Evolutionary conservation across 78 protist species (phyloP).

Genomic region (Bigelowiella natans): DNA sequence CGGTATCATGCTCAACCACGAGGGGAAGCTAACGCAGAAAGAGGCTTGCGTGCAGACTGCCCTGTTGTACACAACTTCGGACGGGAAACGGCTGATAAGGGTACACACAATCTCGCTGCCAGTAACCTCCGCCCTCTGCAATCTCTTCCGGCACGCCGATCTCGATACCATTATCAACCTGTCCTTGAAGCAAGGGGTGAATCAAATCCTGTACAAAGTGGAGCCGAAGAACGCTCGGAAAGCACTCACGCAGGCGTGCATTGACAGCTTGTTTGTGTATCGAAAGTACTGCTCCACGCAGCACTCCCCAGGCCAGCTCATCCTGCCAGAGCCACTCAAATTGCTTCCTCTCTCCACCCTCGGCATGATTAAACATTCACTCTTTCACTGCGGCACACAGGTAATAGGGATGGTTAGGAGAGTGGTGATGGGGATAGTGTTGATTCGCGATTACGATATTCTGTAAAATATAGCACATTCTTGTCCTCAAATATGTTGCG

Average conservation of each 20-base stretch:
- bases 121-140: neutral
- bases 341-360: conserved; percentile 38
- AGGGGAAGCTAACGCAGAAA: neutral
- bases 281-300: conserved; percentile 30
- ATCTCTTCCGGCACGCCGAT: conserved; percentile 24
- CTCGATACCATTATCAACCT: conserved; percentile 18
- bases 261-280: neutral
- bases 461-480: no score
- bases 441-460: no score
- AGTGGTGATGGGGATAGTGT: no score
- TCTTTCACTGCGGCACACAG: neutral
- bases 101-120: no score
- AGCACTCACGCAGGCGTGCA: neutral
- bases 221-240: neutral
- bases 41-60: neutral
- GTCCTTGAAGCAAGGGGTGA: neutral
- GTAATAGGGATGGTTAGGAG: no score
- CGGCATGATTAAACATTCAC: neutral
- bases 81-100: no score
- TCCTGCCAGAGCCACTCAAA: conserved; percentile 55
- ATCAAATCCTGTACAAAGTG: neutral
- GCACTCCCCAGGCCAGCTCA: conserved; percentile 32
- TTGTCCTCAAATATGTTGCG: no score
- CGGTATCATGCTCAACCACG: neutral
- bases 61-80: neutral